Percentiles rank a stretch among this genome's conserved stretches.
phyloP scores from a whole-genome alignment of 768 basidiomycete species.

The Tephrocybe sp. region DNA sequence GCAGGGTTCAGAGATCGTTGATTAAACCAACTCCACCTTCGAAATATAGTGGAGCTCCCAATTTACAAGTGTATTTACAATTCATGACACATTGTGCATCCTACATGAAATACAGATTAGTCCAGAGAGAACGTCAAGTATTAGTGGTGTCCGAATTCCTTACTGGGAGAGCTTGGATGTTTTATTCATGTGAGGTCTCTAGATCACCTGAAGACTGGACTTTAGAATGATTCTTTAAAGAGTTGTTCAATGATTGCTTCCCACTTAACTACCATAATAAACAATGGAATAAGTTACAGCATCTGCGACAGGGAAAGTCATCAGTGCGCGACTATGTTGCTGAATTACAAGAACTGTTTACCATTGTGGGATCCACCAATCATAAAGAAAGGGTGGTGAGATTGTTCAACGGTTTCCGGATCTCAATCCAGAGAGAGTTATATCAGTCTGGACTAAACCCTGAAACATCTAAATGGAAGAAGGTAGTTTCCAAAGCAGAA shows the following conservation, averaged over 20 bases:
- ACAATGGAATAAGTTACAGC: slow-evolving; percentile 24
- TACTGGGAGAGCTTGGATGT: neutral
- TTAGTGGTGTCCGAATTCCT: neutral
- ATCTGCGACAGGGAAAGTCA: slow-evolving; percentile 22
- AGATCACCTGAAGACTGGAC: neutral
- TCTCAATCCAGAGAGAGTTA: slow-evolving; percentile 27
- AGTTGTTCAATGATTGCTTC: slow-evolving; percentile 6
- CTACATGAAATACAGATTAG: slow-evolving; percentile 15
- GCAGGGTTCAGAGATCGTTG: neutral
- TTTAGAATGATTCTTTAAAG: neutral
- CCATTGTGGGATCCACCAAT: slow-evolving; percentile 25
- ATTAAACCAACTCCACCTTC: slow-evolving; percentile 13
- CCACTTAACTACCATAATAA: slow-evolving; percentile 21
- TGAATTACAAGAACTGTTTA: slow-evolving; percentile 28
- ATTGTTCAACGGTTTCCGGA: slow-evolving; percentile 31
- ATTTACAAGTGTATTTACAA: slow-evolving; percentile 6
- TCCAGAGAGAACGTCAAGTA: neutral
- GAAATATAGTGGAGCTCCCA: slow-evolving; percentile 13
- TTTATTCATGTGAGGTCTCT: neutral
- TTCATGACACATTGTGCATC: slow-evolving; percentile 17
- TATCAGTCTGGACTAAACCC: slow-evolving; percentile 27
- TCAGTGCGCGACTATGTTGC: slow-evolving; percentile 29
- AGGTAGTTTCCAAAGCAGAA: slow-evolving; percentile 25
- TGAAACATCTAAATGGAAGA: slow-evolving; percentile 22
- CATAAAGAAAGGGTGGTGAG: slow-evolving; percentile 28